A percentile compares a stretch with the other conserved stretches of the same genome.
Evolutionary conservation across 306 rosid species (phyloP).

Genomic region (Castanea crenata): DNA sequence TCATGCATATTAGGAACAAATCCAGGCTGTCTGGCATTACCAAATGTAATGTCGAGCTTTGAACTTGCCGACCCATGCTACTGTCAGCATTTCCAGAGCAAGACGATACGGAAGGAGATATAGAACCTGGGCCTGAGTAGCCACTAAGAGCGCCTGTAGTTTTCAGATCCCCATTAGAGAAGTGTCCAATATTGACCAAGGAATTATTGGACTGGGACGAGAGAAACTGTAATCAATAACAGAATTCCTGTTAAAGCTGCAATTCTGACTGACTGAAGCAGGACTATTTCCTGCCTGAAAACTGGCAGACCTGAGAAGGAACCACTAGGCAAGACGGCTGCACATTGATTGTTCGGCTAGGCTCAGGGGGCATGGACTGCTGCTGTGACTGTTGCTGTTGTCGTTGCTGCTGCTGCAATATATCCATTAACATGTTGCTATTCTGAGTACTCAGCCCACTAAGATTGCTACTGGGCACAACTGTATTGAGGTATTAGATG

Average conservation of each 20-base stretch:
- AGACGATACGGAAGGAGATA: conserved; percentile 26
- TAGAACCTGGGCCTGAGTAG: conserved; percentile 27
- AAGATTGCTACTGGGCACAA: conserved; percentile 33
- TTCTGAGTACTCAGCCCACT: conserved; percentile 40
- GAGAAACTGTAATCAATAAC: conserved; percentile 43
- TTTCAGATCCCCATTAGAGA: conserved; percentile 35
- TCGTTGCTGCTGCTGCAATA: conserved; percentile 32
- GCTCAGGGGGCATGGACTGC: conserved; percentile 36
- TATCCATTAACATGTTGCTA: conserved; percentile 36
- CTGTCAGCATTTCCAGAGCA: conserved; percentile 30
- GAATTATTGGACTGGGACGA: conserved; percentile 46
- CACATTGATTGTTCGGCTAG: conserved; percentile 45
- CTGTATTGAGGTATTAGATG: conserved; percentile 33
- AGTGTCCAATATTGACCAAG: conserved; percentile 28
- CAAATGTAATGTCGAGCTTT: conserved; percentile 31
- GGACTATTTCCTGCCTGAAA: conserved; percentile 41
- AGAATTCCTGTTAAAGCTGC: conserved; percentile 38
- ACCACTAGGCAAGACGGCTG: conserved; percentile 62
- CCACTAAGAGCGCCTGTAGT: conserved; percentile 33
- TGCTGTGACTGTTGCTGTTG: conserved; percentile 30
- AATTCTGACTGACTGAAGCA: conserved; percentile 45
- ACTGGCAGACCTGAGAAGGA: conserved; percentile 46
- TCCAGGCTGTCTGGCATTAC: conserved; percentile 35
- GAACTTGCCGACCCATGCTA: conserved; percentile 34
- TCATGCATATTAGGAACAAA: conserved; percentile 19